These are phyloP conservation scores for Raphanus sativus DNA, from an alignment of 345 rosid species.

Conservation along the genomic window DNA sequence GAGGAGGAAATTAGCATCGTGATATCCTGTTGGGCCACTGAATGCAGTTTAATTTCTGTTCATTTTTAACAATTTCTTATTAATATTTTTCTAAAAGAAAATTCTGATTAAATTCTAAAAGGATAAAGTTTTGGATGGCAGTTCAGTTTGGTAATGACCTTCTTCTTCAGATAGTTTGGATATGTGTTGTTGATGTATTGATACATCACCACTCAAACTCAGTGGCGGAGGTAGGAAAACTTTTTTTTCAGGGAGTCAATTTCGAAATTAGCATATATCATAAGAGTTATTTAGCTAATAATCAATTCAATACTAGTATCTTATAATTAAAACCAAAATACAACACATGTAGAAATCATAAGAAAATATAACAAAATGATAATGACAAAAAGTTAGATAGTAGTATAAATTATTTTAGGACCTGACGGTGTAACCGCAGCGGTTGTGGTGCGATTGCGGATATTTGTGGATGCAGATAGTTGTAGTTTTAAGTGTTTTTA, in stretches of 20 bases:
- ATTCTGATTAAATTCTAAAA: background rate
- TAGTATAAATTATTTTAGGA: background rate
- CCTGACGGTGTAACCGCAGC: too few species aligned
- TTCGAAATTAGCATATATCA: too few species aligned
- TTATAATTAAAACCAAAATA: too few species aligned
- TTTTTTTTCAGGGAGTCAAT: too few species aligned
- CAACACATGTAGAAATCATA: background rate
- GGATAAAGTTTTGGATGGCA: background rate
- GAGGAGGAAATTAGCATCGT: slow-evolving; percentile 19
- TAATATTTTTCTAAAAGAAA: background rate
- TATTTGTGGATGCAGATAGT: too few species aligned
- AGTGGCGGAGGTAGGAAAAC: too few species aligned
- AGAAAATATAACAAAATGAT: background rate
- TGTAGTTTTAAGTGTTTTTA: too few species aligned
- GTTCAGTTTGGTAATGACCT: background rate
- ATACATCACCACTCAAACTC: background rate
- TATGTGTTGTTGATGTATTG: background rate
- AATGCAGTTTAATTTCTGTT: slow-evolving; percentile 4
- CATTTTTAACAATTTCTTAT: background rate
- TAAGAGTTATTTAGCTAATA: too few species aligned
- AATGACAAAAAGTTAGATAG: background rate
- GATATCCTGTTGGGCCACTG: slow-evolving; percentile 13
- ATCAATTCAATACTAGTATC: too few species aligned
- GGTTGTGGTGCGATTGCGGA: too few species aligned
- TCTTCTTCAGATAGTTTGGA: background rate